Percentiles rank a stretch among this genome's conserved stretches.
Conservation (phyloP, 495 filamentous ascomycete species). For the Tricharina praecox region DNA sequence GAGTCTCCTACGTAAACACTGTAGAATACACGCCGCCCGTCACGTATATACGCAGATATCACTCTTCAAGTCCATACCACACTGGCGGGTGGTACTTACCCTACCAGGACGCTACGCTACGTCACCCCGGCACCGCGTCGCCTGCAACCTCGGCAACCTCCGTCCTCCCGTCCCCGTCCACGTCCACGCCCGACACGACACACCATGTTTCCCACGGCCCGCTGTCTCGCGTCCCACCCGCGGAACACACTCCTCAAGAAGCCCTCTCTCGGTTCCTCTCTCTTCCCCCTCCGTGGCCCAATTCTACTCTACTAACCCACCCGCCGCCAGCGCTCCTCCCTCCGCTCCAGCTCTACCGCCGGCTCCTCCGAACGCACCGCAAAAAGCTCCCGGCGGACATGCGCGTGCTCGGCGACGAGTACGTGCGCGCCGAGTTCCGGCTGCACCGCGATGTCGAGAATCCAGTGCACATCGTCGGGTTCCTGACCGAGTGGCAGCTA, state of each 20-base stretch:
- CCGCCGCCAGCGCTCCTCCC: constrained; percentile 64
- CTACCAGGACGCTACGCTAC: no score
- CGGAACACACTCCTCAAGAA: neutral
- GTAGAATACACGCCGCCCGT: no score
- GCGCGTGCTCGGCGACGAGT: constrained; percentile 67
- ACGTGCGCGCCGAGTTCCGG: constrained; percentile 80
- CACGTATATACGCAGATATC: no score
- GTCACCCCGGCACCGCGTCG: no score
- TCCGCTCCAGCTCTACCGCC: constrained; percentile 76
- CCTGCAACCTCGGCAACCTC: neutral
- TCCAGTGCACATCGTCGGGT: constrained; percentile 84
- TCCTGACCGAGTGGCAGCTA: constrained; percentile 87
- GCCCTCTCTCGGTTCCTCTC: neutral
- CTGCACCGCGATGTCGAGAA: constrained; percentile 71
- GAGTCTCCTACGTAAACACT: no score
- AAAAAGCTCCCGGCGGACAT: constrained; percentile 53
- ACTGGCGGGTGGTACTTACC: no score
- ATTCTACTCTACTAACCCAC: neutral
- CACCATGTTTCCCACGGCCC: neutral
- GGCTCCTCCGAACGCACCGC: constrained; percentile 71
- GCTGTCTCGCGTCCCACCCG: neutral
- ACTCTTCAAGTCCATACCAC: no score
- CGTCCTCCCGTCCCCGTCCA: neutral
- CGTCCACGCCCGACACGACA: neutral
- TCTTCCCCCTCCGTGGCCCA: neutral